Evolutionary conservation across 2,329 filamentous ascomycete genomes (phyloP).

Genomic region (Fusarium aywerte): DNA sequence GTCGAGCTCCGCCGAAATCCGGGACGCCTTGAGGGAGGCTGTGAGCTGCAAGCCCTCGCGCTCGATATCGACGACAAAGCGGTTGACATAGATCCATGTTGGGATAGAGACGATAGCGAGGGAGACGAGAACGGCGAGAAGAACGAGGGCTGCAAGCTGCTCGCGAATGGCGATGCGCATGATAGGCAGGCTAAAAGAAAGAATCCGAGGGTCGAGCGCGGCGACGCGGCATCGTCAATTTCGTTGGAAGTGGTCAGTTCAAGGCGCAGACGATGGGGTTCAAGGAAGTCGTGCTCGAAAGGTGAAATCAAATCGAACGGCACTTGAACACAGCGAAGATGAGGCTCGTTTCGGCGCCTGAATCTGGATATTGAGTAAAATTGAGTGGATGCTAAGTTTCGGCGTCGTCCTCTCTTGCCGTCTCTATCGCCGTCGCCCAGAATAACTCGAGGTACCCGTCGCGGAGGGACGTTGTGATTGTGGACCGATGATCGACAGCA

Average conservation of each 20-base stretch:
- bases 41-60: conserved; percentile 76
- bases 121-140: conserved; percentile 77
- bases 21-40: conserved; percentile 86
- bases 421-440: conserved; percentile 17
- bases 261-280: conserved; percentile 12
- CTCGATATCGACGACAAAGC: conserved; percentile 63
- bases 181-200: conserved; percentile 44
- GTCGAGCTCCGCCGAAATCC: conserved; percentile 81
- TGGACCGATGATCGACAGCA: conserved; percentile 41
- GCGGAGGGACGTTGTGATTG: conserved; percentile 28
- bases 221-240: conserved; percentile 46
- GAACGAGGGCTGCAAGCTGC: conserved; percentile 84
- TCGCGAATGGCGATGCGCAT: conserved; percentile 91
- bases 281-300: conserved; percentile 13
- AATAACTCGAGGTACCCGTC: conserved; percentile 14
- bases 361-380: conserved; percentile 4
- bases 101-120: conserved; percentile 84
- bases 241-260: conserved; percentile 22
- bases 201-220: conserved; percentile 30
- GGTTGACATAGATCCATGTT: conserved; percentile 70
- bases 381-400: conserved; percentile 1
- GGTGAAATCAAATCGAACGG: not conserved
- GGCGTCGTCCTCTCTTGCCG: conserved; percentile 1
- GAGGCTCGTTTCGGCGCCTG: conserved; percentile 7
- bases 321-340: not conserved